Evolutionary conservation across 1,284 basidiomycete genomes (phyloP).

Genomic region (Boletus sp.): DNA sequence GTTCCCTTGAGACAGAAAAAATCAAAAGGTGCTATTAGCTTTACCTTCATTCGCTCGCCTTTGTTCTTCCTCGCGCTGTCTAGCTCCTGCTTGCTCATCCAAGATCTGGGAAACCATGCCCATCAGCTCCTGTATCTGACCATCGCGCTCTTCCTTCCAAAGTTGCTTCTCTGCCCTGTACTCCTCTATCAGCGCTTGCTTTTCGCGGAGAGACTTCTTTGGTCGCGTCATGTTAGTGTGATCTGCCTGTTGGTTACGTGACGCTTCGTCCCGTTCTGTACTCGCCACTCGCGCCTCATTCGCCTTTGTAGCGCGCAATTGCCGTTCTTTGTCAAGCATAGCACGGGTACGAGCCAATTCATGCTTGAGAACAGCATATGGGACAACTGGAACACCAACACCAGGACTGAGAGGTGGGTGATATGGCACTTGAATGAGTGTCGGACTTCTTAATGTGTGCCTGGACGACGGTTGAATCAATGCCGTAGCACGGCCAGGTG

Average conservation of each 20-base stretch:
- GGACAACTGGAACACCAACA: conserved; percentile 13
- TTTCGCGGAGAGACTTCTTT: conserved; percentile 51
- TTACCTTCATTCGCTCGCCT: conserved; percentile 44
- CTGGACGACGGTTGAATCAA: conserved; percentile 16
- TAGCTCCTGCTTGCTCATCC: conserved; percentile 49
- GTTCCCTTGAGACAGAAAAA: conserved; percentile 4
- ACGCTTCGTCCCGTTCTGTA: conserved; percentile 53
- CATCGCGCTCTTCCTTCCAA: conserved; percentile 53
- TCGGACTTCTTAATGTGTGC: conserved; percentile 24
- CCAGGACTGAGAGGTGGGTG: conserved; percentile 18
- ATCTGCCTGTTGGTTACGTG: conserved; percentile 58
- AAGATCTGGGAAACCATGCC: conserved; percentile 56
- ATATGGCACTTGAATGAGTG: conserved; percentile 25
- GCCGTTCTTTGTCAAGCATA: conserved; percentile 54
- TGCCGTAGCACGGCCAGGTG: conserved; percentile 18
- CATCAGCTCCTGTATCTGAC: conserved; percentile 47
- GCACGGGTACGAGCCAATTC: conserved; percentile 54
- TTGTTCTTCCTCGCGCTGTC: conserved; percentile 47
- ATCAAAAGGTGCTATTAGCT: conserved; percentile 28
- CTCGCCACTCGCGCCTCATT: conserved; percentile 53
- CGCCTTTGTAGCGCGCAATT: conserved; percentile 53
- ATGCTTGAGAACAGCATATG: conserved; percentile 51
- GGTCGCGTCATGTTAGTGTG: conserved; percentile 66
- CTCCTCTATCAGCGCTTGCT: conserved; percentile 53
- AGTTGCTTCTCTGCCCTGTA: conserved; percentile 55